A percentile compares a stretch with the other conserved stretches of the same genome.
Conservation (phyloP, 495 filamentous ascomycete genomes). For the Aspergillus kassunensis region DNA sequence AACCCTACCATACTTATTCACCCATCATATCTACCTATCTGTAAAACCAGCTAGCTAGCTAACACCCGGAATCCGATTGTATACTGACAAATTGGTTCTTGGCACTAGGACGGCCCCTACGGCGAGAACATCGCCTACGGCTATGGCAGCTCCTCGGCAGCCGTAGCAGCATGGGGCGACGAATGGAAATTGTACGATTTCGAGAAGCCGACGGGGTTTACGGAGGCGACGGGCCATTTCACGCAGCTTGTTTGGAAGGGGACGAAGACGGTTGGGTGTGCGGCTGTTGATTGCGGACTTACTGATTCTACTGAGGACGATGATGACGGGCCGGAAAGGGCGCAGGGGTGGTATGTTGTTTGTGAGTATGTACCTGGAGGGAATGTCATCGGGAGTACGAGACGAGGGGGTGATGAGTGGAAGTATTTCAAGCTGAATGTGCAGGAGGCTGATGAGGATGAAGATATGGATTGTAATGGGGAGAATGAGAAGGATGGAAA, state of each 20-base stretch:
- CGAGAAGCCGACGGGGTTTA: constrained; percentile 49
- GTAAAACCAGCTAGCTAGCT: too few relatives aligned
- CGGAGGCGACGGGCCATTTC: constrained; percentile 72
- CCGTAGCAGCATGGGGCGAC: constrained; percentile 64
- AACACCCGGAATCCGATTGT: too few relatives aligned
- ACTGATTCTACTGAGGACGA: constrained; percentile 2
- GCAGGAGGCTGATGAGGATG: constrained; percentile 21
- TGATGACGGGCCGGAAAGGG: constrained; percentile 16
- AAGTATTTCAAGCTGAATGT: constrained; percentile 41
- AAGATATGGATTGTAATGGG: constrained; percentile 10
- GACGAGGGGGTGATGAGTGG: constrained; percentile 37
- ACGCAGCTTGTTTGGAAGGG: constrained; percentile 79
- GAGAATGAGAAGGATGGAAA: too few relatives aligned
- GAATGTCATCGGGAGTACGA: constrained; percentile 61
- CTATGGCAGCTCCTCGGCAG: constrained; percentile 54
- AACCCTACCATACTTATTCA: too few relatives aligned
- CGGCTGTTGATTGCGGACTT: constrained; percentile 52
- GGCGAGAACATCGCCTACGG: constrained; percentile 78
- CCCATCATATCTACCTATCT: too few relatives aligned
- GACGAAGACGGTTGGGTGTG: constrained; percentile 69
- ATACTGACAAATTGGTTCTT: neutral
- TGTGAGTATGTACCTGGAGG: constrained; percentile 77
- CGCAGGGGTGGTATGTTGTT: constrained; percentile 67
- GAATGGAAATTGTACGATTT: constrained; percentile 62
- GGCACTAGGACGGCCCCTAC: constrained; percentile 54